Evolutionary conservation across 139 green algal genomes (phyloP).

Genomic region (Chlorella sp.): DNA sequence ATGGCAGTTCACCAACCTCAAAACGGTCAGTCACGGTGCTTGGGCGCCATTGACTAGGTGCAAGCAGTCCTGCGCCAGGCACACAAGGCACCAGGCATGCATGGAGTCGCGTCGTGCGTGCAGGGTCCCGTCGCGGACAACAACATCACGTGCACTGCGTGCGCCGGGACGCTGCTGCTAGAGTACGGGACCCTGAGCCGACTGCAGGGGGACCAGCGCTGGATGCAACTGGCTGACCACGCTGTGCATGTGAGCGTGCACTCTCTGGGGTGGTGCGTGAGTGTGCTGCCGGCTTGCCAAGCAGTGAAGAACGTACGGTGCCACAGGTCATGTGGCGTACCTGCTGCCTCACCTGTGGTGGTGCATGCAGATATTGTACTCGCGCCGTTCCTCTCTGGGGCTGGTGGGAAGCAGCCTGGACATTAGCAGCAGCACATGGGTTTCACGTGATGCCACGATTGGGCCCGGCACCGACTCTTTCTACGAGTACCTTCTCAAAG

Average conservation of each 20-base stretch:
- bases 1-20: constrained; percentile 65
- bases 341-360: too few relatives aligned
- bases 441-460: constrained; percentile 12
- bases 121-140: constrained; percentile 6
- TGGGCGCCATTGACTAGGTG: too few relatives aligned
- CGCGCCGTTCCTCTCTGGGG: not conserved
- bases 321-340: too few relatives aligned
- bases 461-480: constrained; percentile 57
- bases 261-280: too few relatives aligned
- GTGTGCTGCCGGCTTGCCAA: too few relatives aligned
- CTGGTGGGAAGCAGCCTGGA: constrained; percentile 10
- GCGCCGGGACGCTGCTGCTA: constrained; percentile 77
- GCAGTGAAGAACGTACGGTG: too few relatives aligned
- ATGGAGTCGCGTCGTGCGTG: too few relatives aligned
- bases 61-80: too few relatives aligned
- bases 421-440: constrained; percentile 6
- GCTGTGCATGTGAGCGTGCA: constrained; percentile 3
- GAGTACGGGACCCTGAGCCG: constrained; percentile 74
- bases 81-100: too few relatives aligned
- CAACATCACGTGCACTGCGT: constrained; percentile 72
- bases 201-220: constrained; percentile 57
- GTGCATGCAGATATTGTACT: too few relatives aligned
- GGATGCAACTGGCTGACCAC: constrained; percentile 30
- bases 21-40: constrained; percentile 32
- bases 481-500: constrained; percentile 89